These are phyloP conservation scores for Uronychia setigera DNA, from an alignment of 73 alveolate species.

Conservation along the genomic window DNA sequence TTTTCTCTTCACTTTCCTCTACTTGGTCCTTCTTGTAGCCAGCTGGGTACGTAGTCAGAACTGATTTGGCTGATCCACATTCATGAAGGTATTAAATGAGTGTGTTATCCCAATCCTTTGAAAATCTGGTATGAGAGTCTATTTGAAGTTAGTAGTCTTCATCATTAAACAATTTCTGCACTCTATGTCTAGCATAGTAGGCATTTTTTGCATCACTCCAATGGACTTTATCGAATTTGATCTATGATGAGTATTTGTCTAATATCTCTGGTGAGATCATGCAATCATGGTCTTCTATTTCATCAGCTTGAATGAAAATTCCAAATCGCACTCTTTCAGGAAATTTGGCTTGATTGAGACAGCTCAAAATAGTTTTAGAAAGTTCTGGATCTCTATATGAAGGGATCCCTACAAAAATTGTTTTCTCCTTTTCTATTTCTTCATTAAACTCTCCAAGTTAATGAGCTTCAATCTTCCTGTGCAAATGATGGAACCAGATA, in stretches of 20 bases:
- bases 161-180: conserved; percentile 55
- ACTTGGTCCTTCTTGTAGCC: conserved; percentile 19
- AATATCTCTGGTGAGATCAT: neutral
- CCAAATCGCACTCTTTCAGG: conserved; percentile 44
- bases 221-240: conserved; percentile 35
- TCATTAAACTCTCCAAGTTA: neutral
- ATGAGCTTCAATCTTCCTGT: neutral
- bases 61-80: conserved; percentile 34
- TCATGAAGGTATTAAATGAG: conserved; percentile 36
- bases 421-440: neutral
- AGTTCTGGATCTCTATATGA: conserved; percentile 59
- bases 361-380: conserved; percentile 16
- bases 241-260: neutral
- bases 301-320: conserved; percentile 32
- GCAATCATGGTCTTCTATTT: conserved; percentile 12
- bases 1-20: neutral
- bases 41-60: conserved; percentile 44
- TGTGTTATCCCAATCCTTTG: conserved; percentile 65
- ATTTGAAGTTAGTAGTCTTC: conserved; percentile 72
- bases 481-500: conserved; percentile 50
- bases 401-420: conserved; percentile 60
- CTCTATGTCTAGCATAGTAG: conserved; percentile 74
- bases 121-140: conserved; percentile 82
- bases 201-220: conserved; percentile 75
- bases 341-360: conserved; percentile 5